Evolutionary conservation across 2,329 filamentous ascomycete species (phyloP).

Genomic region (Aspergillus sp.): DNA sequence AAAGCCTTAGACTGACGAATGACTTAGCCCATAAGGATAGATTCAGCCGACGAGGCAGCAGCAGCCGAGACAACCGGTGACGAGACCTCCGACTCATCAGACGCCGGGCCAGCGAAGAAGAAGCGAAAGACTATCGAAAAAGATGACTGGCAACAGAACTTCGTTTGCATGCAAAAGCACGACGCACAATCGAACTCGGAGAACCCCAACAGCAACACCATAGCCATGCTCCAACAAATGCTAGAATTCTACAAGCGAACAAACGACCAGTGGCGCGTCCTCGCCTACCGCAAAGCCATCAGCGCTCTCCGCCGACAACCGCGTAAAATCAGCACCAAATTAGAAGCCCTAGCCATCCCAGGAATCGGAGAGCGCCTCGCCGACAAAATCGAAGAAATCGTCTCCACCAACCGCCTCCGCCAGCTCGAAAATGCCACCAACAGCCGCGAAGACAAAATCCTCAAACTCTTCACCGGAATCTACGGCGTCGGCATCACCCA

Average conservation of each 20-base stretch:
- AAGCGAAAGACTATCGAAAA: constrained; percentile 12
- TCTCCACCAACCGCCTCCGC: constrained; percentile 68
- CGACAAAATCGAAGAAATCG: constrained; percentile 87
- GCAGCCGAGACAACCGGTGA: constrained; percentile 13
- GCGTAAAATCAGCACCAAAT: constrained; percentile 64
- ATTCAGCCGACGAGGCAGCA: constrained; percentile 30
- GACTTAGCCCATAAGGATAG: constrained; percentile 38
- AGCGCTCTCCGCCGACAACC: constrained; percentile 68
- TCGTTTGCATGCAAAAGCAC: constrained; percentile 62
- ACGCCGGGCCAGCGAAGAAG: constrained; percentile 17
- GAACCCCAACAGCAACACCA: constrained; percentile 75
- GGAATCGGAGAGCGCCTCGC: constrained; percentile 73
- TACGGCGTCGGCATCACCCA: constrained; percentile 74
- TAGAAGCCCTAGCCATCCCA: constrained; percentile 68
- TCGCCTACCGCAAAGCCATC: constrained; percentile 77
- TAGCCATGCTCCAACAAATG: constrained; percentile 77
- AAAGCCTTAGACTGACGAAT: constrained; percentile 11
- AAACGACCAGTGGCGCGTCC: constrained; percentile 74
- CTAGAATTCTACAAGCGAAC: constrained; percentile 71
- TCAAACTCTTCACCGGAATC: constrained; percentile 72
- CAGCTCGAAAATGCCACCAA: constrained; percentile 69
- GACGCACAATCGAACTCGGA: constrained; percentile 44
- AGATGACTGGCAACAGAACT: constrained; percentile 45
- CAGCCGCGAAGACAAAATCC: constrained; percentile 65
- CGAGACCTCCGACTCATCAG: constrained; percentile 19